Base-by-base conservation (phyloP, 148 eudicot species). In the Persicaria maculosa region DNA sequence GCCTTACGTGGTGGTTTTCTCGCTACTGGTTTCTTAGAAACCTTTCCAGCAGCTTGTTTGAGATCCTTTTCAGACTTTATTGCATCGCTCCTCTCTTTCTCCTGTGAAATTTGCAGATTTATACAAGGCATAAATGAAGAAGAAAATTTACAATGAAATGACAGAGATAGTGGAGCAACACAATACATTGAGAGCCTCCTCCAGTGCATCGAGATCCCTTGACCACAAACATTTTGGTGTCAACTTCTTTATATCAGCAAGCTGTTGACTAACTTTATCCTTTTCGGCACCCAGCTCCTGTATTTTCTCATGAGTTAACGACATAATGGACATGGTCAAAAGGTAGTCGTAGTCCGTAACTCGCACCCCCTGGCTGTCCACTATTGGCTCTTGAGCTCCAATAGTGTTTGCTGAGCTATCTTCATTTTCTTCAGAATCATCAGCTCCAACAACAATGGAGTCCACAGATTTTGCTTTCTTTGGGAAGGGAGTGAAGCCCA, bases 341-440 rank as follows among this genome's bases (percentile, higher is more conserved):
- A 95, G 85, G 83, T 95, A 95, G 75, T 92, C 96, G 73, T 85
- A 95, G 77, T 95, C 96, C 75, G 87, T 81, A 47, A 79, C 78
- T 58, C 69, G 71, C 9, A 79, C 81, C 67, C 46, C 86, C 70
- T 71, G 76, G 72, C 65, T 68, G 43, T 75, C 72, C 11, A 31
- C 71, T 22, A 40, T 72, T 22, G 45, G 74, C 44, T 47, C 71
- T 12, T 15, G 46, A 11, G 70, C 9, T 45, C 73, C 81, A 54
- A 65, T 83, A 4, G 68, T 50, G 14, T 44, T 75, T 45, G 79
- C 91, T 20, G 71, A 25, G 54, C 50, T 75, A 43, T 82, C 87
- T 50, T 80, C 90, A 25, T 74, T 48, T 54, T 85, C 96, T 75
- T 83, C 90, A 44, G 76, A 20, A 46, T 81, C 86, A 45, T 84